Percentiles rank a stretch among this genome's conserved stretches.
phyloP scores from a whole-genome alignment of 2,329 filamentous ascomycete species.

The Xylariaceae sp. region DNA sequence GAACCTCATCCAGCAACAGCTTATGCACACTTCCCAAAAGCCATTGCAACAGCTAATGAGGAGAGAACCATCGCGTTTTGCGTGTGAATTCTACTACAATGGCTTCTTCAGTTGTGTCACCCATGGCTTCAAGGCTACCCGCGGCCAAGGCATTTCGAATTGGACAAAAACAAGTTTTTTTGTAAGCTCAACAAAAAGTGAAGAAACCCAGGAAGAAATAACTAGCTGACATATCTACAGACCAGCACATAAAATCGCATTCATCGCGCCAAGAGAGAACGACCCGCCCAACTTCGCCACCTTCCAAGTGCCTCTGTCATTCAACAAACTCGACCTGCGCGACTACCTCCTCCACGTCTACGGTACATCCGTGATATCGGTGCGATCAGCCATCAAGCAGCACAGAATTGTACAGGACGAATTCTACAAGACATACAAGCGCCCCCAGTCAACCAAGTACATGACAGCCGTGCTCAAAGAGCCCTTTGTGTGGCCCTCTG shows the following conservation, averaged over 20 bases:
- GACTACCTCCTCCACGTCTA: conserved; percentile 92
- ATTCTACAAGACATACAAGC: conserved; percentile 56
- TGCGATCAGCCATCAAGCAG: conserved; percentile 78
- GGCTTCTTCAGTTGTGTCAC: too few species aligned
- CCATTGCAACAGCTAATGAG: too few species aligned
- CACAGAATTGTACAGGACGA: conserved; percentile 49
- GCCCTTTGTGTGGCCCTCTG: conserved; percentile 84
- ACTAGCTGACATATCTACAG: conserved; percentile 41
- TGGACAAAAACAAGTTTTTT: conserved; percentile 31
- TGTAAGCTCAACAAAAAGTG: too few species aligned
- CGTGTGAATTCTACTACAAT: too few species aligned
- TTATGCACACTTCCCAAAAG: too few species aligned
- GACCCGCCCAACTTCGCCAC: conserved; percentile 73
- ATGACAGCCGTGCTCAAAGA: conserved; percentile 90
- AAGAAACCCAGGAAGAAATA: too few species aligned
- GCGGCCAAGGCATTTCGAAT: conserved; percentile 23
- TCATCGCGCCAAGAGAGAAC: conserved; percentile 67
- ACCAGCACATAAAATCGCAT: conserved; percentile 74
- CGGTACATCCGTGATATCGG: conserved; percentile 64
- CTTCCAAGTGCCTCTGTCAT: conserved; percentile 84
- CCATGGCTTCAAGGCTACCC: too few species aligned
- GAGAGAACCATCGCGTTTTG: too few species aligned
- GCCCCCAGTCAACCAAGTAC: conserved; percentile 73
- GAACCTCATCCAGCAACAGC: too few species aligned
- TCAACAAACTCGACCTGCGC: conserved; percentile 94